Conservation (phyloP, 2,329 filamentous ascomycete genomes). For the Penicillium sp. region DNA sequence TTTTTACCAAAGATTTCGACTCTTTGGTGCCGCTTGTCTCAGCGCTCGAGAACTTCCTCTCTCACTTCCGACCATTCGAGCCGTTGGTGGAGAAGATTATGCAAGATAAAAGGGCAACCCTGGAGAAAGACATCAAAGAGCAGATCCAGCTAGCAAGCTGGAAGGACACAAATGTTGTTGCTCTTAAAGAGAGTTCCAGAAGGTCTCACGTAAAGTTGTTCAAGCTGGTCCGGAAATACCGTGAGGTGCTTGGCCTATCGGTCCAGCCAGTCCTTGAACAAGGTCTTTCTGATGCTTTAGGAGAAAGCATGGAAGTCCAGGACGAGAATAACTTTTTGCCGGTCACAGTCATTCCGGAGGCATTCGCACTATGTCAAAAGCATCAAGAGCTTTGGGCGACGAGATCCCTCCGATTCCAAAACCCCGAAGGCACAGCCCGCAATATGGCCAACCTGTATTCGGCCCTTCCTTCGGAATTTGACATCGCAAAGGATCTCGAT, state of each 20-base stretch:
- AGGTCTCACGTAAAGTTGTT: constrained; percentile 90
- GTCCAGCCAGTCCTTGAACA: constrained; percentile 54
- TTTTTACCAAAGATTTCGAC: constrained; percentile 56
- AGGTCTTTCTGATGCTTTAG: constrained; percentile 32
- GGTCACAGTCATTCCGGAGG: constrained; percentile 25
- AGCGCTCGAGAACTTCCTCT: constrained; percentile 69
- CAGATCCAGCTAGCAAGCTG: constrained; percentile 91
- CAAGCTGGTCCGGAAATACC: constrained; percentile 84
- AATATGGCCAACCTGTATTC: constrained; percentile 64
- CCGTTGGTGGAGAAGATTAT: constrained; percentile 60
- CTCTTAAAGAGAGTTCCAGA: constrained; percentile 79
- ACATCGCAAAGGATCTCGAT: constrained; percentile 57
- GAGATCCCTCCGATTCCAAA: constrained; percentile 61
- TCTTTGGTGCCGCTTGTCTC: constrained; percentile 54
- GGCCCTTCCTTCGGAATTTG: constrained; percentile 48
- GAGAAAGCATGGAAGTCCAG: constrained; percentile 20
- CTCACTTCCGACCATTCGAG: constrained; percentile 68
- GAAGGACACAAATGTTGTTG: constrained; percentile 95
- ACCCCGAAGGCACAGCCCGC: constrained; percentile 62
- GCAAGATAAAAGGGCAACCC: constrained; percentile 57
- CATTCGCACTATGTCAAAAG: constrained; percentile 30
- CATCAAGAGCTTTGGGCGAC: constrained; percentile 33
- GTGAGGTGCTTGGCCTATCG: constrained; percentile 68
- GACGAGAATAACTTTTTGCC: constrained; percentile 10
- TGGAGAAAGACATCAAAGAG: constrained; percentile 92